These are phyloP conservation scores for Coniferiporia sulphurascens DNA, from an alignment of 1,284 basidiomycete genomes.

Conservation along the genomic window DNA sequence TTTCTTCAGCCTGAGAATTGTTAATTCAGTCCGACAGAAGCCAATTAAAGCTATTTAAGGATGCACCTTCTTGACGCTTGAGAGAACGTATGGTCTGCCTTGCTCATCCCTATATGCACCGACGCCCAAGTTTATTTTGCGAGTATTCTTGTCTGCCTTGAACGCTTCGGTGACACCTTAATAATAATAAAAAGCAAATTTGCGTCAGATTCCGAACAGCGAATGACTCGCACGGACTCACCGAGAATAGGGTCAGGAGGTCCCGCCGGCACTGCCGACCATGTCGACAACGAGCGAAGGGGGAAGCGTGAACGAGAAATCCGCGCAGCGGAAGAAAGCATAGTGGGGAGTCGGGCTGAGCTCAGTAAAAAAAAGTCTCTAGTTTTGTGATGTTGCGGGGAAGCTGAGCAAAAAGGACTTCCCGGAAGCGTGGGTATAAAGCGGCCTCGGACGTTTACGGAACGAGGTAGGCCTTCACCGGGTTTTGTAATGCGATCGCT, in stretches of 20 bases:
- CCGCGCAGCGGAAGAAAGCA: slow-evolving; percentile 27
- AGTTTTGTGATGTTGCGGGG: background rate
- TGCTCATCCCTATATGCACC: slow-evolving; percentile 92
- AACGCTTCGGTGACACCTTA: slow-evolving; percentile 90
- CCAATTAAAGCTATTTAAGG: background rate
- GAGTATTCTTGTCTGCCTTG: slow-evolving; percentile 86
- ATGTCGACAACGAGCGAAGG: slow-evolving; percentile 56
- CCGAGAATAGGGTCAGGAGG: slow-evolving; percentile 94
- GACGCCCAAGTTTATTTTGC: slow-evolving; percentile 97
- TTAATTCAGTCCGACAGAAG: background rate
- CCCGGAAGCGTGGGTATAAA: background rate
- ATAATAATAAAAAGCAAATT: slow-evolving; percentile 11
- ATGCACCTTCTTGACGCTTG: slow-evolving; percentile 80
- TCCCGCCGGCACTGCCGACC: slow-evolving; percentile 82
- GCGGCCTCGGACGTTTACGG: background rate
- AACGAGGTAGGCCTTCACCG: no score
- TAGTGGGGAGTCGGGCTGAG: slow-evolving; percentile 31
- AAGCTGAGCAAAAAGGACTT: background rate
- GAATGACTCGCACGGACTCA: slow-evolving; percentile 33
- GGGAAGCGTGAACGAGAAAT: slow-evolving; percentile 29
- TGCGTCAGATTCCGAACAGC: slow-evolving; percentile 6
- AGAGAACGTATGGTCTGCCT: slow-evolving; percentile 94
- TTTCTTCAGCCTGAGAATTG: slow-evolving; percentile 68
- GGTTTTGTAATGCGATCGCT: background rate
- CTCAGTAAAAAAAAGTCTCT: slow-evolving; percentile 8